Percentiles rank a stretch among this genome's conserved stretches.
Conservation (phyloP, 192 early-diverging fungal species). For the Entomortierella beljakovae region DNA sequence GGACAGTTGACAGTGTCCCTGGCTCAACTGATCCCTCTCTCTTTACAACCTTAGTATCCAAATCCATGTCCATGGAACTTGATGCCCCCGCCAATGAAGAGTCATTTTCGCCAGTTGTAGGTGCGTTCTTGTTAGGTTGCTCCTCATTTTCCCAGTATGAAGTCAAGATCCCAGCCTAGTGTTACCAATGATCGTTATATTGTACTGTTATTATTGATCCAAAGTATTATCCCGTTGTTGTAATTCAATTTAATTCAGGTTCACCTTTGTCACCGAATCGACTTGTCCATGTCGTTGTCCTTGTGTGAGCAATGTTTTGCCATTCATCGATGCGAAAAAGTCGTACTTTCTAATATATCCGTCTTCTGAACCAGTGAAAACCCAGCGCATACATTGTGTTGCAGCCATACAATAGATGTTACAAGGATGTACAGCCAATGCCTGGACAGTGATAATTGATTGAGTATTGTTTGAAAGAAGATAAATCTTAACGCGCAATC, state of each 20-base stretch:
- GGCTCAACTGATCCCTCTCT: constrained; percentile 30
- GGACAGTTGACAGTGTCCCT: background rate
- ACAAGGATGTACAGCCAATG: constrained; percentile 70
- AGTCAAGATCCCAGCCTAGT: constrained; percentile 73
- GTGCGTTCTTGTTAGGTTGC: constrained; percentile 52
- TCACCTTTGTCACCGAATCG: constrained; percentile 85
- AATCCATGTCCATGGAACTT: constrained; percentile 16
- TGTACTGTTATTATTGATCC: background rate
- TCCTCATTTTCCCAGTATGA: constrained; percentile 93
- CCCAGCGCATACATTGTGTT: constrained; percentile 80
- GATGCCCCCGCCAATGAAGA: constrained; percentile 1
- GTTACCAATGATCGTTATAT: background rate
- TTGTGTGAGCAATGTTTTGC: constrained; percentile 83
- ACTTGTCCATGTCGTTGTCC: constrained; percentile 87
- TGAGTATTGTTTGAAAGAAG: no score
- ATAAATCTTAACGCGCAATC: no score
- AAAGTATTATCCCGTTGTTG: no score
- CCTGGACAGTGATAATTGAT: constrained; percentile 35
- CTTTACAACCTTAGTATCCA: constrained; percentile 29
- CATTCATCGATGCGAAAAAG: constrained; percentile 87
- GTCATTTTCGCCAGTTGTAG: constrained; percentile 23
- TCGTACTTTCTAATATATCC: constrained; percentile 97
- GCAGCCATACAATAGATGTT: constrained; percentile 77
- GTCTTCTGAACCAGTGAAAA: constrained; percentile 91
- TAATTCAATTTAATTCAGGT: no score